Conservation (phyloP, 257 asterid genomes). For the Solanum bulbocastanum region DNA sequence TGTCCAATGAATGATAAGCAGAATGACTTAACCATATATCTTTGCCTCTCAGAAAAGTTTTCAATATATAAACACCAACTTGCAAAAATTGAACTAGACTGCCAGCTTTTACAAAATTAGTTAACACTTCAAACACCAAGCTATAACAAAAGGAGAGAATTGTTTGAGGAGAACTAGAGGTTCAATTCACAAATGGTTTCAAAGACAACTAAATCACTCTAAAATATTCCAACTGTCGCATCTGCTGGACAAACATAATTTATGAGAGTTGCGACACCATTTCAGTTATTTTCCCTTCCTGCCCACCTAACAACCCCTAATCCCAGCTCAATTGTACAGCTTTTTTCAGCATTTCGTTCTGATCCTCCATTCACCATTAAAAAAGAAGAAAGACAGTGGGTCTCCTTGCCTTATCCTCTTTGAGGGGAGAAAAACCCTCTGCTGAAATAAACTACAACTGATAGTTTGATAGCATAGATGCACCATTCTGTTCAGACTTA, state of each 20-base stretch:
- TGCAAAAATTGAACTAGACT: neutral
- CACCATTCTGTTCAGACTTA: neutral
- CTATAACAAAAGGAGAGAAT: neutral
- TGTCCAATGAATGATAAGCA: neutral
- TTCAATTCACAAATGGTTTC: neutral
- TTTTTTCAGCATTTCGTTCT: neutral
- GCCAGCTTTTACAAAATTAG: neutral
- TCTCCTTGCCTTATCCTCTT: neutral
- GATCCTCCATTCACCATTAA: neutral
- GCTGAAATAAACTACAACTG: neutral
- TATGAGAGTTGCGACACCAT: neutral
- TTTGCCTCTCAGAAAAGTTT: neutral
- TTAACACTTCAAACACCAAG: neutral
- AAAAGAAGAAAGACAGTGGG: neutral
- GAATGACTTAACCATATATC: neutral
- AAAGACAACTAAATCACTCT: neutral
- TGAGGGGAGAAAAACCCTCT: neutral
- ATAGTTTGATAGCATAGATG: neutral
- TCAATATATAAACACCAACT: neutral
- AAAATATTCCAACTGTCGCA: neutral
- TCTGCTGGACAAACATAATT: neutral
- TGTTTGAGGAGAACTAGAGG: neutral
- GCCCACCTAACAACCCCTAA: neutral
- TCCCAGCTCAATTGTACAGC: neutral
- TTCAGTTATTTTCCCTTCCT: neutral